Conservation (phyloP, 2,329 filamentous ascomycete species). For the Arachnomyces sp. region DNA sequence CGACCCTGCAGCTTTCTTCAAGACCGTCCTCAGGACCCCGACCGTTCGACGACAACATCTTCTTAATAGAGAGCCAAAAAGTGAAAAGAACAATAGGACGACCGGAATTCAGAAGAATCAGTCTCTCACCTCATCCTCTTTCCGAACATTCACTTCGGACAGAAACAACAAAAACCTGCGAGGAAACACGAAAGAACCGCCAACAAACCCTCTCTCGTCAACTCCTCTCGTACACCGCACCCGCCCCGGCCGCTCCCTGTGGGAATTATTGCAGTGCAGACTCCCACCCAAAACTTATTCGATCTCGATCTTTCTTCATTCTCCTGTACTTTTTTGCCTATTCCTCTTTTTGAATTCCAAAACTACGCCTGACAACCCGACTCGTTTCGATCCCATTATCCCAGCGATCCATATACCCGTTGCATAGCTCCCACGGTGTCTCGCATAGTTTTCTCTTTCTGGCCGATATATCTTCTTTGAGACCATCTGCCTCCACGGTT, state of each 20-base stretch:
- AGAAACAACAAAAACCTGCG: neutral
- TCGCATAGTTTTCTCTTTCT: slow-evolving; percentile 14
- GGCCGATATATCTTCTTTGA: neutral
- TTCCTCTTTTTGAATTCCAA: neutral
- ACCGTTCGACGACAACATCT: neutral
- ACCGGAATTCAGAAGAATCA: slow-evolving; percentile 19
- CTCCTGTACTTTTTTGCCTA: neutral
- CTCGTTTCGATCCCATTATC: neutral
- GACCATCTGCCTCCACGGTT: slow-evolving; percentile 13
- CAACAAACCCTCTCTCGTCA: neutral
- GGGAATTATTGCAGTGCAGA: slow-evolving; percentile 12
- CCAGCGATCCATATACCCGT: neutral
- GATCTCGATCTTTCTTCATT: neutral
- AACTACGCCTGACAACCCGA: neutral
- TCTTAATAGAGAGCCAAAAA: slow-evolving; percentile 16
- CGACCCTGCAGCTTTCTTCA: slow-evolving; percentile 5
- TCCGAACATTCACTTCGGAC: slow-evolving; percentile 7
- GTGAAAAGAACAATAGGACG: slow-evolving; percentile 16
- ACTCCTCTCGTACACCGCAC: neutral
- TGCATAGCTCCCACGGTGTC: neutral
- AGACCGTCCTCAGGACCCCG: too few species aligned
- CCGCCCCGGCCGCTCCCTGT: slow-evolving; percentile 4
- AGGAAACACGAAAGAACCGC: neutral
- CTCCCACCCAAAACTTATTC: slow-evolving; percentile 4
- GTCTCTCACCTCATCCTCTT: slow-evolving; percentile 10